Conservation (phyloP, 768 basidiomycete genomes). For the Pleurotus salmoneostramineus region DNA sequence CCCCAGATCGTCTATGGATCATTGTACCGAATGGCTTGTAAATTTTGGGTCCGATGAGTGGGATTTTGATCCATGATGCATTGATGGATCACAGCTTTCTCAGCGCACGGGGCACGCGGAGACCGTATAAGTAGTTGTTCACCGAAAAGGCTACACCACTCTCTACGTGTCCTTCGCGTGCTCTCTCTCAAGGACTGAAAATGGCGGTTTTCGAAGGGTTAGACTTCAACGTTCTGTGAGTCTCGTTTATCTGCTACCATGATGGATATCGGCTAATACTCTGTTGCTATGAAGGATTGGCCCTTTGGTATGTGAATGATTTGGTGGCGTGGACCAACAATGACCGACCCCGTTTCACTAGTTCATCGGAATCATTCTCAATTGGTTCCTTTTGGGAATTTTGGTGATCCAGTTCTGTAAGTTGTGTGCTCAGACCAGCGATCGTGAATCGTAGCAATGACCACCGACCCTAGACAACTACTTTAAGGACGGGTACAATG, state of each 20-base stretch:
- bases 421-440: not conserved
- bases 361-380: not conserved
- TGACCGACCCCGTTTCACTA: not conserved
- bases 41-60: too few relatives aligned
- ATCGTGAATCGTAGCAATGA: not conserved
- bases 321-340: too few relatives aligned
- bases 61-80: too few relatives aligned
- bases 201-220: not conserved
- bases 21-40: too few relatives aligned
- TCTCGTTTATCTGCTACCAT: not conserved
- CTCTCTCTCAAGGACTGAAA: not conserved
- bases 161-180: not conserved
- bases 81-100: too few relatives aligned
- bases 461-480: not conserved
- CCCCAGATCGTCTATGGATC: too few relatives aligned
- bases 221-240: not conserved
- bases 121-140: too few relatives aligned
- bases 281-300: not conserved
- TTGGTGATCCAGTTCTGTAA: not conserved
- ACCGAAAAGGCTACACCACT: not conserved
- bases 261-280: not conserved
- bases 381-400: not conserved
- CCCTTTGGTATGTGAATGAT: not conserved
- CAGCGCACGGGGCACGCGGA: too few relatives aligned
- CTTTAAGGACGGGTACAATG: not conserved